phyloP scores from a whole-genome alignment of 2,329 filamentous ascomycete genomes.

The Aspergillus pseudoglaucus region DNA sequence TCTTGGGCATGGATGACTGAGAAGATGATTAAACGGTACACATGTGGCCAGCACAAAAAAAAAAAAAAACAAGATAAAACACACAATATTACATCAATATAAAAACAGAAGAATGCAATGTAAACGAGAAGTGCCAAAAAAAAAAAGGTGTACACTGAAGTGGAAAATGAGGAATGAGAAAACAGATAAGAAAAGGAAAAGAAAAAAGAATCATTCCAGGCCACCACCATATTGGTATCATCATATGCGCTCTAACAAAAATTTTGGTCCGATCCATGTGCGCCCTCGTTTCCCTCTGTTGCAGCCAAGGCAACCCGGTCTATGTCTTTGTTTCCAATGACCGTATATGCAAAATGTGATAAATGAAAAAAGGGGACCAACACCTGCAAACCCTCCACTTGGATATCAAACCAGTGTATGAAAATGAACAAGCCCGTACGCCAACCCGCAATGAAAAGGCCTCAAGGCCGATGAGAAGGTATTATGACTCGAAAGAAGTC shows the following conservation, averaged over 20 bases:
- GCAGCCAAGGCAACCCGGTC: constrained; percentile 7
- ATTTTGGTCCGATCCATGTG: constrained; percentile 13
- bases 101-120: constrained; percentile 15
- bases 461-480: constrained; percentile 19
- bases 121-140: constrained; percentile 15
- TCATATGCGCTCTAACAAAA: constrained; percentile 16
- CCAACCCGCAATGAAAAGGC: constrained; percentile 25
- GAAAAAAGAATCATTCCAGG: constrained; percentile 18
- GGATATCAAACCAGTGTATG: constrained; percentile 16
- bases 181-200: constrained; percentile 11
- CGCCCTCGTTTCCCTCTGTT: constrained; percentile 9
- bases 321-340: constrained; percentile 8
- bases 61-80: constrained; percentile 18
- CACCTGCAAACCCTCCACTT: constrained; percentile 6
- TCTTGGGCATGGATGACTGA: constrained; percentile 29
- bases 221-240: constrained; percentile 11
- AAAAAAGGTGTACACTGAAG: constrained; percentile 32
- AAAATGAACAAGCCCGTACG: constrained; percentile 23
- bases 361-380: constrained; percentile 3
- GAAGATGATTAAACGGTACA: constrained; percentile 31
- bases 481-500: constrained; percentile 10
- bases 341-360: constrained; percentile 1
- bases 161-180: constrained; percentile 40
- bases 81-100: constrained; percentile 30
- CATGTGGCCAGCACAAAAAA: constrained; percentile 36